These are phyloP conservation scores for Uronychia setigera DNA, from an alignment of 73 alveolate species.

Conservation along the genomic window DNA sequence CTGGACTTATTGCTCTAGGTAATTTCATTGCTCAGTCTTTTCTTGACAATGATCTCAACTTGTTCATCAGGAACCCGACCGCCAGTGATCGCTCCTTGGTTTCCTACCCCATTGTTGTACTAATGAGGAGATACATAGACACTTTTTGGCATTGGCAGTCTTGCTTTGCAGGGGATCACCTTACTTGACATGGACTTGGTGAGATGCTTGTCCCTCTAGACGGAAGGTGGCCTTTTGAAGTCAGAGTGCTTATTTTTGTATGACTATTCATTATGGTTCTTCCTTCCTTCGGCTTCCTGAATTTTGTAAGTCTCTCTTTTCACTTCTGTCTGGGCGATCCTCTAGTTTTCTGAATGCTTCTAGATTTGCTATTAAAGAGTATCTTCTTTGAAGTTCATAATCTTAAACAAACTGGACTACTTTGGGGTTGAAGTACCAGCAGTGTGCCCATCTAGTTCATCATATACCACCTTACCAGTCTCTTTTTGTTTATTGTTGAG, in stretches of 20 bases:
- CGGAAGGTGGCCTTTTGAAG: not conserved
- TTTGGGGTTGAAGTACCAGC: not conserved
- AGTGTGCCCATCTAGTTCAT: not conserved
- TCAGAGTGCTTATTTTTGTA: not conserved
- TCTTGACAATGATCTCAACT: not conserved
- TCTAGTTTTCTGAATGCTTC: too few species aligned
- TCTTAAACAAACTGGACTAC: not conserved
- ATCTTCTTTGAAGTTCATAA: not conserved
- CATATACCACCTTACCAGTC: not conserved
- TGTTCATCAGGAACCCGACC: not conserved
- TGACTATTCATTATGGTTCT: too few species aligned
- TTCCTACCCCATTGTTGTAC: not conserved
- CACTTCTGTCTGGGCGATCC: too few species aligned
- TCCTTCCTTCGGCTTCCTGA: not conserved
- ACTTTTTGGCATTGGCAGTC: slow-evolving; percentile 1
- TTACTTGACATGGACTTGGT: not conserved
- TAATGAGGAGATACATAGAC: not conserved
- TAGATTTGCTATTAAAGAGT: too few species aligned
- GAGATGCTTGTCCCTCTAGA: not conserved
- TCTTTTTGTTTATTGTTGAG: not conserved
- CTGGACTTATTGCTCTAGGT: too few species aligned
- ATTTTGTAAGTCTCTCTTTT: not conserved
- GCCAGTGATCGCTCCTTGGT: not conserved
- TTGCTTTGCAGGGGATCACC: not conserved
- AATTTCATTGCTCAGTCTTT: not conserved